A percentile compares a stretch with the other conserved stretches of the same genome.
Conservation (phyloP, 179 eudicot species). For the Camellia oleifera region DNA sequence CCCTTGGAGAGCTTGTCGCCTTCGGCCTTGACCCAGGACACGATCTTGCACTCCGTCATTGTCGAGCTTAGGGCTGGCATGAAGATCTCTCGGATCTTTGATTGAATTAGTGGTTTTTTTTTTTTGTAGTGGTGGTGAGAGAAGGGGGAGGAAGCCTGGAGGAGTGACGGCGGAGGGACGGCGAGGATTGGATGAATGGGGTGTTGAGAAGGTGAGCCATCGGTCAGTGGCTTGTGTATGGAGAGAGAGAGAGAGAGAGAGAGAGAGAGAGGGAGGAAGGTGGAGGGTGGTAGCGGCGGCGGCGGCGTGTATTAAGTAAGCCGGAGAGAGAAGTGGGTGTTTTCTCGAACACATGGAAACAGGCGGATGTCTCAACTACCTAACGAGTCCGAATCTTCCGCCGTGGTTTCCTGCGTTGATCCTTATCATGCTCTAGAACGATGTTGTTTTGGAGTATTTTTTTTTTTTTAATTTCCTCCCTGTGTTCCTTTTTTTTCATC, state of each 20-base stretch:
- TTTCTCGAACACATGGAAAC: constrained; percentile 60
- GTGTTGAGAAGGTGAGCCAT: constrained; percentile 66
- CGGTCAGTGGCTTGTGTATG: constrained; percentile 13
- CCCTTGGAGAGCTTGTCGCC: constrained; percentile 89
- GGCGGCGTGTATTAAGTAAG: neutral
- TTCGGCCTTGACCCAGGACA: constrained; percentile 87
- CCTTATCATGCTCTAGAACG: too few species aligned
- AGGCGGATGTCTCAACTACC: constrained; percentile 51
- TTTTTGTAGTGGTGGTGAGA: constrained; percentile 2
- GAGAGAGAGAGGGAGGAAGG: neutral
- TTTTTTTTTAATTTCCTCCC: too few species aligned
- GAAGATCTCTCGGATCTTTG: constrained; percentile 87
- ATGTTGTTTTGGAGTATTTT: too few species aligned
- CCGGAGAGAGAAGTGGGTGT: neutral
- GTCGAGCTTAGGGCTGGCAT: constrained; percentile 96
- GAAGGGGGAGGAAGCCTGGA: constrained; percentile 2
- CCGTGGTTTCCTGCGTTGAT: too few species aligned
- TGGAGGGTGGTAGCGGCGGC: neutral
- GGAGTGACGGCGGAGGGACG: constrained; percentile 30
- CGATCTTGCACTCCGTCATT: constrained; percentile 98
- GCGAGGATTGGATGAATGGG: constrained; percentile 42
- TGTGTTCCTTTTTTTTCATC: too few species aligned
- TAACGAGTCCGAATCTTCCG: too few species aligned
- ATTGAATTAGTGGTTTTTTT: constrained; percentile 16
- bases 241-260: neutral